These are phyloP conservation scores for Oryza officinalis DNA, from an alignment of 176 grass and related monocot species.

Conservation along the genomic window DNA sequence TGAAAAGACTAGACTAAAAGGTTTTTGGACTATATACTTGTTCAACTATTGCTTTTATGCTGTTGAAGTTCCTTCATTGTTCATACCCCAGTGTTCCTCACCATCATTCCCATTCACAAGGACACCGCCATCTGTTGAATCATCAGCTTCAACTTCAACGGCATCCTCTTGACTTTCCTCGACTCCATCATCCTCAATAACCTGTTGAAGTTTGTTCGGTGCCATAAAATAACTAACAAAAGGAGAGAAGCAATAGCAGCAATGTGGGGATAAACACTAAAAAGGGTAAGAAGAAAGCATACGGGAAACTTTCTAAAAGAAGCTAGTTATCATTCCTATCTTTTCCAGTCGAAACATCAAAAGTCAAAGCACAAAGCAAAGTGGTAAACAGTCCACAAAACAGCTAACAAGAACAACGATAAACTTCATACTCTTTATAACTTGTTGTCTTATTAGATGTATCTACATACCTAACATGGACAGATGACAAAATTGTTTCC, in stretches of 20 bases:
- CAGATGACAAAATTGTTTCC: too few species aligned
- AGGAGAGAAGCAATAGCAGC: background rate
- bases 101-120: slow-evolving; percentile 65
- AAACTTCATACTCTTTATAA: background rate
- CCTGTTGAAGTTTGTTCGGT: slow-evolving; percentile 28
- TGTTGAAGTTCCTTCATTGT: slow-evolving; percentile 47
- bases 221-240: background rate
- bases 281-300: background rate
- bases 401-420: background rate
- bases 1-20: slow-evolving; percentile 10
- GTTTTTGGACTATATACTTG: slow-evolving; percentile 39
- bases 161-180: slow-evolving; percentile 38
- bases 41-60: slow-evolving; percentile 38
- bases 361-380: background rate
- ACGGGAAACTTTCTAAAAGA: background rate
- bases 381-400: background rate
- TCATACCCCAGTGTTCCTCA: slow-evolving; percentile 81
- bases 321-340: background rate
- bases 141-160: slow-evolving; percentile 52
- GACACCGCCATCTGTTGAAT: slow-evolving; percentile 47
- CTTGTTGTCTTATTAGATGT: too few species aligned
- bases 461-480: too few species aligned
- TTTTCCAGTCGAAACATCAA: background rate
- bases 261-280: background rate
- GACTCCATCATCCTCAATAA: slow-evolving; percentile 20